Conservation (phyloP, 345 rosid genomes). For the Linum trigynum region DNA sequence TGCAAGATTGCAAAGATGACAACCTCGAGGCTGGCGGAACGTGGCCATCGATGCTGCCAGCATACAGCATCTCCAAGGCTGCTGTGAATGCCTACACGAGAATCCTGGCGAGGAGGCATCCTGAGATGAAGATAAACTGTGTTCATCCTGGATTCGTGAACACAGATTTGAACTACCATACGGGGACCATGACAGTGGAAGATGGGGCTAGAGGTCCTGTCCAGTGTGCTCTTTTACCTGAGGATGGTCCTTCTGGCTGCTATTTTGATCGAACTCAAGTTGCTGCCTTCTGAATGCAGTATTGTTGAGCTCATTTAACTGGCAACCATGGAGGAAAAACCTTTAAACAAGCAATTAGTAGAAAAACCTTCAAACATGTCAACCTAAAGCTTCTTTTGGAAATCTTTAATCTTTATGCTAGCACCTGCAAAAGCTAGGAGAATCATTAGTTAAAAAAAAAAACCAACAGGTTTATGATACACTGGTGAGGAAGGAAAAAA, state of each 20-base stretch:
- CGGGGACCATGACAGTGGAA: slow-evolving; percentile 3
- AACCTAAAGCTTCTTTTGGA: too few species aligned
- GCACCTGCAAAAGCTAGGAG: too few species aligned
- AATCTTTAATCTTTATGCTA: too few species aligned
- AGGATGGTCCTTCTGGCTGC: background rate
- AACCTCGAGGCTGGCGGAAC: background rate
- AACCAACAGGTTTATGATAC: too few species aligned
- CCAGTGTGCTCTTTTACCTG: slow-evolving; percentile 12
- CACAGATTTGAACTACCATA: slow-evolving; percentile 6
- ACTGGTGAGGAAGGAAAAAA: too few species aligned
- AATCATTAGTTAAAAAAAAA: too few species aligned
- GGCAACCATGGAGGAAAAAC: too few species aligned
- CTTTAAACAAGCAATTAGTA: too few species aligned
- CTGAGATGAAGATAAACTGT: slow-evolving; percentile 9
- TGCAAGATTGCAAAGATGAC: background rate
- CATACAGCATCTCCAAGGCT: slow-evolving; percentile 5
- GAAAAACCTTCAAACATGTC: too few species aligned
- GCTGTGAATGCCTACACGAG: slow-evolving; percentile 3
- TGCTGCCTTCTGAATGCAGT: background rate
- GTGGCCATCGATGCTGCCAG: background rate
- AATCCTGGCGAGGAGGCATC: slow-evolving; percentile 3
- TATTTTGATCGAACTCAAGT: background rate
- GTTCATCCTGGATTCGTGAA: background rate
- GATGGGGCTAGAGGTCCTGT: slow-evolving; percentile 17
- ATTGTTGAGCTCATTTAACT: too few species aligned